Conservation (phyloP, 2,329 filamentous ascomycete genomes). For the Fusarium sp. region DNA sequence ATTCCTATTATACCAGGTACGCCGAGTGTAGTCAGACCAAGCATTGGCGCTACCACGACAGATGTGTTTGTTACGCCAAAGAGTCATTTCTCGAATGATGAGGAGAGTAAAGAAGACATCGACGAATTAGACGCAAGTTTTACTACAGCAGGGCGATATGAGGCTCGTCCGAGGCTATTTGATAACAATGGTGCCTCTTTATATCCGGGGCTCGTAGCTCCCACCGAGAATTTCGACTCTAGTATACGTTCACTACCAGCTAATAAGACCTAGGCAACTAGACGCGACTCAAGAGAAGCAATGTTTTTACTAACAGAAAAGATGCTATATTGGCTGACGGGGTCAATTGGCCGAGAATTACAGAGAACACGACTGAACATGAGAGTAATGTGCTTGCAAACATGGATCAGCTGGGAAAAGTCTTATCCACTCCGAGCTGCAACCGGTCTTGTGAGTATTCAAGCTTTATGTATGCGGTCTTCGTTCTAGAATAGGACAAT, state of each 20-base stretch:
- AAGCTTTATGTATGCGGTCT: conserved; percentile 13
- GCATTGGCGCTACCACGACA: conserved; percentile 28
- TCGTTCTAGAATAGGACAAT: background rate
- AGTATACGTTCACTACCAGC: background rate
- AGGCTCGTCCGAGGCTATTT: background rate
- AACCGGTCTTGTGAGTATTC: background rate
- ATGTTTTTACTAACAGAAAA: background rate
- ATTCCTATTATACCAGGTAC: conserved; percentile 17
- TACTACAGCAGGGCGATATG: background rate
- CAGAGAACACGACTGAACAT: background rate
- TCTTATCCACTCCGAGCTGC: conserved; percentile 15
- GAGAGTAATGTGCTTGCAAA: background rate
- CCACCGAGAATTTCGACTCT: background rate
- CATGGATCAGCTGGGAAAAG: background rate
- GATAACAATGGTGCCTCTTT: background rate
- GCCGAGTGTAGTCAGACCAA: conserved; percentile 29
- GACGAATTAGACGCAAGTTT: background rate
- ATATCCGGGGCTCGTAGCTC: background rate
- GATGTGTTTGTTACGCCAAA: conserved; percentile 42
- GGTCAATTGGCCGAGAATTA: background rate
- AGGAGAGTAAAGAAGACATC: background rate
- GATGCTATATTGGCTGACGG: background rate
- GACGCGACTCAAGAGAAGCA: background rate
- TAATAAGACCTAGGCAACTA: background rate
- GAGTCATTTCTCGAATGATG: conserved; percentile 31